These are phyloP conservation scores for Gastrolobium villosum DNA, from an alignment of 306 rosid species.

Conservation along the genomic window DNA sequence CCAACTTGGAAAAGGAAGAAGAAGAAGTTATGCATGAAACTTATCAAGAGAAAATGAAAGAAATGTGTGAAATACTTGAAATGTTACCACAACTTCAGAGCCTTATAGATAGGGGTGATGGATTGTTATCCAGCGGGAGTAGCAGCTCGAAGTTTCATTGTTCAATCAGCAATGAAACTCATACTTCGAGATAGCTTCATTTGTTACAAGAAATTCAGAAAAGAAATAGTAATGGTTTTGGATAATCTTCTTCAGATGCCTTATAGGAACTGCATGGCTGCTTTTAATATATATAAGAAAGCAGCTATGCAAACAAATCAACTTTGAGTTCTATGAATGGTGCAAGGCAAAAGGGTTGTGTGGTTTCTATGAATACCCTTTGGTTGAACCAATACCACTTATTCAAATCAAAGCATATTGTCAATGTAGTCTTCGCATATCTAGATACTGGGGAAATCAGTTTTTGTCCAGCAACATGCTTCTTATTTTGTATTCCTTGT, in stretches of 20 bases:
- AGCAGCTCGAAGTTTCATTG: too few relatives aligned
- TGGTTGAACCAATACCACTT: constrained; percentile 64
- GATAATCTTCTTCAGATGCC: constrained; percentile 78
- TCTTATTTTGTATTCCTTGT: too few relatives aligned
- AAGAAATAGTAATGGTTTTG: constrained; percentile 57
- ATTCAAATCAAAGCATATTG: constrained; percentile 68
- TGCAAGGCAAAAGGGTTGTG: constrained; percentile 63
- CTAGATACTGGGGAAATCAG: too few relatives aligned
- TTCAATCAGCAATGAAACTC: too few relatives aligned
- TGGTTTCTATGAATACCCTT: constrained; percentile 68
- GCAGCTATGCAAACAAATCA: constrained; percentile 65
- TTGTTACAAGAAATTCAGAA: constrained; percentile 56
- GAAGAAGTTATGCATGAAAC: not conserved
- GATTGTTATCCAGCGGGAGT: too few relatives aligned
- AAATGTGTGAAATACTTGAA: too few relatives aligned
- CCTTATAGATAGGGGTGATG: too few relatives aligned
- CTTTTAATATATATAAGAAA: constrained; percentile 72
- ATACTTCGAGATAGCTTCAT: constrained; percentile 71
- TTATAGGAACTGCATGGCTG: constrained; percentile 54
- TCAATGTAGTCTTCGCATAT: too few relatives aligned
- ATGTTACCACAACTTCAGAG: too few relatives aligned
- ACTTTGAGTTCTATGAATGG: constrained; percentile 74
- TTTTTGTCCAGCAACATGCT: too few relatives aligned
- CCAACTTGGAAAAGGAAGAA: not conserved
- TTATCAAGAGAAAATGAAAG: too few relatives aligned